phyloP scores from a whole-genome alignment of 1,139 yeast species.

The Scheffersomyces titani region DNA sequence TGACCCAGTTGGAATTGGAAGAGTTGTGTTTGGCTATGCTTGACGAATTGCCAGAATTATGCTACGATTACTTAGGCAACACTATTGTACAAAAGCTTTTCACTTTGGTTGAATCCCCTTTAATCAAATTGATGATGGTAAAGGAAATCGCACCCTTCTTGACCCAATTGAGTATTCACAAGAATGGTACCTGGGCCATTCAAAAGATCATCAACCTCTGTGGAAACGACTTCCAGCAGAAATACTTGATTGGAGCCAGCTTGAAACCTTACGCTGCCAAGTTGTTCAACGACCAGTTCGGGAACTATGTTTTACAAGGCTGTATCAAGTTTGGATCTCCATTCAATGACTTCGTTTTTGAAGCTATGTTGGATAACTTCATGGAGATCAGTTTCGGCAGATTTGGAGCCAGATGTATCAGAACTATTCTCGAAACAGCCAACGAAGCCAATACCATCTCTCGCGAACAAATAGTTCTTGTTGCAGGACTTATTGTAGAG shows the following conservation, averaged over 20 bases:
- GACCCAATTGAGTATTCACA: constrained; percentile 92
- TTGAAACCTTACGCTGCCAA: constrained; percentile 83
- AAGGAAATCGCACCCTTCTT: constrained; percentile 76
- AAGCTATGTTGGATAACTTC: constrained; percentile 76
- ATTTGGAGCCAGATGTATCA: constrained; percentile 91
- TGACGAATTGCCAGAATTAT: constrained; percentile 85
- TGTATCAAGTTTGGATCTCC: constrained; percentile 88
- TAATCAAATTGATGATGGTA: constrained; percentile 79
- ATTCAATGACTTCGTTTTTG: constrained; percentile 87
- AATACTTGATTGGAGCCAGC: constrained; percentile 64
- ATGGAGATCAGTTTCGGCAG: constrained; percentile 84
- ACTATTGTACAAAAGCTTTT: constrained; percentile 93
- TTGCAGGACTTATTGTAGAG: constrained; percentile 79
- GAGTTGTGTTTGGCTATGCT: constrained; percentile 83
- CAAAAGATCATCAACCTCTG: constrained; percentile 85
- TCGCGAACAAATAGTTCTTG: constrained; percentile 66
- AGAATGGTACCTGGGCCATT: constrained; percentile 99
- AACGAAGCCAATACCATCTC: constrained; percentile 46
- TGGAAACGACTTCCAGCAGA: constrained; percentile 63
- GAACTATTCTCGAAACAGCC: constrained; percentile 85
- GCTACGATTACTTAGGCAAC: constrained; percentile 93
- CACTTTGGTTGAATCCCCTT: constrained; percentile 63
- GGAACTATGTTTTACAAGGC: constrained; percentile 93
- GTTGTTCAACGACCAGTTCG: constrained; percentile 91
- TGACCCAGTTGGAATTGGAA: constrained; percentile 64